Percentiles rank a stretch among this genome's conserved stretches.
Conservation (phyloP, 805 yeast species). For the Saturnispora dispora region DNA sequence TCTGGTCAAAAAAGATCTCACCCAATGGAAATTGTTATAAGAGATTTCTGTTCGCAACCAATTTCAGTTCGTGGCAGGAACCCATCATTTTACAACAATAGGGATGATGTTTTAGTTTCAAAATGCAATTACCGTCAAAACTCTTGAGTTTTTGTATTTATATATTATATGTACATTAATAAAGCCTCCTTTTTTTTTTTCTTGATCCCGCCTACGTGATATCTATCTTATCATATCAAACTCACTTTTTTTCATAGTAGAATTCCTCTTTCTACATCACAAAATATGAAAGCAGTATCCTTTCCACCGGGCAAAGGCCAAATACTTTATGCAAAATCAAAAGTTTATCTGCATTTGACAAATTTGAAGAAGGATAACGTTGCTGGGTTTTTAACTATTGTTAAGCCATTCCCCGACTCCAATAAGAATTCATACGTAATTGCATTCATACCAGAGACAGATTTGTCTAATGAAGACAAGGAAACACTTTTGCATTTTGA, state of each 20-base stretch:
- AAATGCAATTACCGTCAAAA: not conserved
- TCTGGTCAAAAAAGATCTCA: not conserved
- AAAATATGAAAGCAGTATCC: not conserved
- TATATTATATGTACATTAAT: not conserved
- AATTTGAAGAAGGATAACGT: constrained; percentile 65
- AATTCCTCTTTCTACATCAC: not conserved
- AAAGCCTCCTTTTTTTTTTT: not conserved
- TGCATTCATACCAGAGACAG: constrained; percentile 60
- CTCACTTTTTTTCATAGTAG: not conserved
- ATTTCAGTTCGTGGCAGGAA: constrained; percentile 53
- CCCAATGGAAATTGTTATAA: not conserved
- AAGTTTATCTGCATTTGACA: constrained; percentile 80
- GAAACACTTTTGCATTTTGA: constrained; percentile 30
- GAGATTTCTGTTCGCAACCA: constrained; percentile 29
- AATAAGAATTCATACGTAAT: constrained; percentile 49
- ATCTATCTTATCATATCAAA: not conserved
- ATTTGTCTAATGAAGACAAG: constrained; percentile 23
- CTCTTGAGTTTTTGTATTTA: not conserved
- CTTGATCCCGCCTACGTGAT: not conserved
- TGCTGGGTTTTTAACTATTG: constrained; percentile 64
- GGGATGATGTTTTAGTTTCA: constrained; percentile 35
- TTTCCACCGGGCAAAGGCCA: constrained; percentile 35
- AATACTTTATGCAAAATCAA: constrained; percentile 48
- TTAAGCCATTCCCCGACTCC: constrained; percentile 39
- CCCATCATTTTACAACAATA: constrained; percentile 49